Base-by-base conservation (phyloP, 2,329 filamentous ascomycete species). In the Dactylellina sp. region DNA sequence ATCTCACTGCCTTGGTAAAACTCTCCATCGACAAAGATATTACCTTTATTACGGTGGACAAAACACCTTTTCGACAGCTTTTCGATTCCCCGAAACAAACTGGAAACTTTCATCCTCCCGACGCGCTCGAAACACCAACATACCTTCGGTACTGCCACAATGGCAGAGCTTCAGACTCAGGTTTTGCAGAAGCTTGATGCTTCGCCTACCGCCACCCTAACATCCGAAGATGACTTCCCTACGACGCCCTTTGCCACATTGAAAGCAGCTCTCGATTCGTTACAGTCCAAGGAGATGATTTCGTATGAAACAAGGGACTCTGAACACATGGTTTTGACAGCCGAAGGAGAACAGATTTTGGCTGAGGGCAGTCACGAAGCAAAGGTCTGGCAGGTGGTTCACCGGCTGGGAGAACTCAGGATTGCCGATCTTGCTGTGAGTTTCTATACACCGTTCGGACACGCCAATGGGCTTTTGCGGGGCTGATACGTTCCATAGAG, bases 241-340 rank as follows among this genome's bases (percentile, higher is more conserved):
- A 81, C 85, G 77, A 82, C 85, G 78, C 84, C 87, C 79, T 90
- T 89, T 79, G 84, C 86, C 75, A 86, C 88, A 71, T 84, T 97
- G 80, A 98, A 97, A 84, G 90, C 91, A 76, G 91, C 92, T 28
- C 86, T 98, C 76, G 95, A 98, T 83, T 88, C 93, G 77, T 86
- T 99, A 60, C 86, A 85, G 28, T 95, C 92, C 71, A 88, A 94
- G 78, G 89, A 89, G 56, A 97, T 97, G 92, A 85, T 98, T 76
- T 85, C 86, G 77, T 97, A 97, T 82, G 88, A 96, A 78, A 90
- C 91, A 50, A 86, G 92, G 75, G 93, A 97, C 77, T 85, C 86
- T 59, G 92, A 97, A 80, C 88, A 93, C 79, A 87, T 89, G 12
- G 79, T 89, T 37, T 84, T 98, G 32, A 95, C 96, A 71, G 82